phyloP scores from a whole-genome alignment of 495 filamentous ascomycete species.

The Tuber indicum region DNA sequence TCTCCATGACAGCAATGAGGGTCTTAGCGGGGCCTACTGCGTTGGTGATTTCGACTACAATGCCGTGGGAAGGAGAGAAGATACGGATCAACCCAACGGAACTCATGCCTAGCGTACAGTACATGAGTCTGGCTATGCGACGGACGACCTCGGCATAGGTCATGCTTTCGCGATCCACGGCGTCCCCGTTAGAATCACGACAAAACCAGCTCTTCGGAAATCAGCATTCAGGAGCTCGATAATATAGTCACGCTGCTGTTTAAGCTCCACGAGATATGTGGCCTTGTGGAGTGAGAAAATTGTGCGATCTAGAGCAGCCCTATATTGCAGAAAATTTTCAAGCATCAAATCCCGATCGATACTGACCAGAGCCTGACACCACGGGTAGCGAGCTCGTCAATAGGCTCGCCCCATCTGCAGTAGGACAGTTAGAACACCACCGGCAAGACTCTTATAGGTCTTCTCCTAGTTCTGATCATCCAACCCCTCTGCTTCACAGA shows the following conservation, averaged over 20 bases:
- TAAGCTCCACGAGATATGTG: slow-evolving; percentile 83
- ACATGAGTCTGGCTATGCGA: slow-evolving; percentile 89
- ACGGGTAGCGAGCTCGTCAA: slow-evolving; percentile 93
- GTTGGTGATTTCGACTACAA: slow-evolving; percentile 76
- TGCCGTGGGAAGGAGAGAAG: slow-evolving; percentile 73
- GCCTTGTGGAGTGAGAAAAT: slow-evolving; percentile 94
- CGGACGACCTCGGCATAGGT: slow-evolving; percentile 87
- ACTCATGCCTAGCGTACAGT: slow-evolving; percentile 92
- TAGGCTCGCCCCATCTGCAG: slow-evolving; percentile 99
- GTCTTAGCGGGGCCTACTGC: slow-evolving; percentile 73
- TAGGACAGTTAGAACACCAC: slow-evolving; percentile 89
- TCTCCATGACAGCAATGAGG: slow-evolving; percentile 67
- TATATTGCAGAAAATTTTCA: not conserved
- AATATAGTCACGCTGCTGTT: slow-evolving; percentile 88
- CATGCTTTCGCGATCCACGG: slow-evolving; percentile 97
- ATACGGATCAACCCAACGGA: slow-evolving; percentile 91
- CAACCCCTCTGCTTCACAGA: slow-evolving; percentile 82
- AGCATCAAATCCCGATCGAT: not conserved
- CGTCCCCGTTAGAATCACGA: slow-evolving; percentile 70
- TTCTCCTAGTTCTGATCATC: slow-evolving; percentile 90
- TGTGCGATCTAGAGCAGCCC: slow-evolving; percentile 89
- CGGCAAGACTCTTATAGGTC: slow-evolving; percentile 82
- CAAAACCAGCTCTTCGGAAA: slow-evolving; percentile 98
- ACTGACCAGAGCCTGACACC: slow-evolving; percentile 79
- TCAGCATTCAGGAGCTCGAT: slow-evolving; percentile 97